Conservation (phyloP, 1,139 yeast genomes). For the Pichia sp. region DNA sequence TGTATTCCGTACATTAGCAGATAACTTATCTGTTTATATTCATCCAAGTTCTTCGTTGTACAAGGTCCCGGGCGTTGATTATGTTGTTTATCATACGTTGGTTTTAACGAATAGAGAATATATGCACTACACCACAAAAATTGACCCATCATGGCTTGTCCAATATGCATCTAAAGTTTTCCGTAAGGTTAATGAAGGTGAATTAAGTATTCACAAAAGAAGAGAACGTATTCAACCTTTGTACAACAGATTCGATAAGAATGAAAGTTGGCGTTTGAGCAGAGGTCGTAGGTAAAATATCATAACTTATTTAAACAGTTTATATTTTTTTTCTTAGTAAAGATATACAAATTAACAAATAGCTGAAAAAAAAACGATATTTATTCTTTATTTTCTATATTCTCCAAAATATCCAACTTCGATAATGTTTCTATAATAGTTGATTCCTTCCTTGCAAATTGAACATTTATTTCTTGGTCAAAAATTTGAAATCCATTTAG, state of each 20-base stretch:
- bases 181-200: constrained; percentile 47
- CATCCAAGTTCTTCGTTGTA: constrained; percentile 87
- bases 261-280: constrained; percentile 33
- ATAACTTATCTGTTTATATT: constrained; percentile 69
- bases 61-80: constrained; percentile 42
- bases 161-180: constrained; percentile 86
- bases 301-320: no score
- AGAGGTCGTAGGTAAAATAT: constrained; percentile 16
- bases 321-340: not conserved
- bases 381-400: no score
- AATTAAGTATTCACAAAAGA: constrained; percentile 33
- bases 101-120: constrained; percentile 81
- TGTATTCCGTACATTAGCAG: constrained; percentile 69
- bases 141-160: constrained; percentile 81
- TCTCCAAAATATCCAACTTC: not conserved
- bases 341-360: not conserved
- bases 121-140: constrained; percentile 79
- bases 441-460: constrained; percentile 27
- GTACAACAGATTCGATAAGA: constrained; percentile 38
- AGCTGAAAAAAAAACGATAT: no score
- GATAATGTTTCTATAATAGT: not conserved
- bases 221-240: constrained; percentile 45
- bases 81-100: constrained; percentile 75
- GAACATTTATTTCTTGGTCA: constrained; percentile 49
- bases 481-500: constrained; percentile 47